Evolutionary conservation across 257 asterid genomes (phyloP), one percentile per base, ranked within the genome.

Genomic region (Lycium barbarum): DNA sequence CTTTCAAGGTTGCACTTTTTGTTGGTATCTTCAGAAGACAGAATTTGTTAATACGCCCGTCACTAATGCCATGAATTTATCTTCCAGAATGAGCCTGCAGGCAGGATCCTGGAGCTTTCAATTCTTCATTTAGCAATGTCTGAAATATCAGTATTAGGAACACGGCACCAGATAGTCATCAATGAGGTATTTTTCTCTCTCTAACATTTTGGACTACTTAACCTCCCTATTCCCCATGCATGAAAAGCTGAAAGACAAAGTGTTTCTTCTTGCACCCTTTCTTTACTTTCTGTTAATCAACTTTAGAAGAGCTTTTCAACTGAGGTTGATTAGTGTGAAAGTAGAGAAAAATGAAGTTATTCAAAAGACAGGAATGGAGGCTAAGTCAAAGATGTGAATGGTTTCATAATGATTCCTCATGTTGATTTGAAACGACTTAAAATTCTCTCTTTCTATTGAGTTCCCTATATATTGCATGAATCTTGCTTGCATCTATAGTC

Each of bases 41-140:
- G 61, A 51, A 76, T 76, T 76, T 7, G 26, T 76, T 71, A 61
- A 43, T 82, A 14, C 3, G 84, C 40, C 67, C 51, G 78, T 33
- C 22, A 20, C 45, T 85, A 85, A 84, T 82, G 81, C 62, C 72
- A 26, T 45, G 84, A 26, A 43, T 85, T 55, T 83, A 33, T 59
- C 26, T 89, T 38, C 71, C 93, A 96, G 99, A 90, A 87, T 51
- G 94, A 91, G 84, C 95, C 99, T 33, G 98, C 94, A 55, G 93
- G 95, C 83, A 93, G 97, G 85, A 96, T 96, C 87, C 87, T 96
- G 91, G 99, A 95, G 90, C 88, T 96, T 87, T 91, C 98, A 10
- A 89, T 96, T 84, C 97, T 96, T 81, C 99, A 96, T 88, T 87
- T 96, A 82, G 97, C 99, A 45, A 96, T 96, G 98, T 91, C 99